Evolutionary conservation across 441 rosid species (phyloP).

Genomic region (Gossypium schwendimanii): DNA sequence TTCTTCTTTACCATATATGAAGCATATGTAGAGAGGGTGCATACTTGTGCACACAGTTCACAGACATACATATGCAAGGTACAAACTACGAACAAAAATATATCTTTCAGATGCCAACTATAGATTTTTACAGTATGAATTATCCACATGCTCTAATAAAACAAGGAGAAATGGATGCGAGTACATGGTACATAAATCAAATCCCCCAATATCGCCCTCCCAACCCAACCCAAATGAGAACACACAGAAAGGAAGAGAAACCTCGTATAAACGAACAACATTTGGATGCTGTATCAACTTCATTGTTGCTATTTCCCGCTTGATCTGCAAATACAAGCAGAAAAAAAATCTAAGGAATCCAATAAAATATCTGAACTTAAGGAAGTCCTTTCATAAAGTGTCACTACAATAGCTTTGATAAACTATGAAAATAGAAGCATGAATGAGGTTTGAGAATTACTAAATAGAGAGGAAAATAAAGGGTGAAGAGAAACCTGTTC

Average conservation of each 20-base stretch:
- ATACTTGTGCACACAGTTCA: not conserved
- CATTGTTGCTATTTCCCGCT: conserved; percentile 82
- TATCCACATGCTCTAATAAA: not conserved
- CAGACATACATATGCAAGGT: not conserved
- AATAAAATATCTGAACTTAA: not conserved
- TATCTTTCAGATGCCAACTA: not conserved
- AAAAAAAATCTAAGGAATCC: conserved; percentile 13
- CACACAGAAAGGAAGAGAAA: conserved; percentile 14
- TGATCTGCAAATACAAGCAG: conserved; percentile 49
- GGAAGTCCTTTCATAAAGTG: not conserved
- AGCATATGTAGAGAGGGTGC: not conserved
- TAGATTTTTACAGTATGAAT: not conserved
- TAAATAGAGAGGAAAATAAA: not conserved
- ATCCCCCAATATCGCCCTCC: not conserved
- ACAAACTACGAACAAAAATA: not conserved
- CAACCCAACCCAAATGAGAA: no score
- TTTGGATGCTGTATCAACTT: conserved; percentile 87
- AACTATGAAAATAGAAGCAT: not conserved
- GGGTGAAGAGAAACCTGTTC: conserved; percentile 59
- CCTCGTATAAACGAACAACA: conserved; percentile 81
- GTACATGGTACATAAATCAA: not conserved
- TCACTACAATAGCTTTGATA: not conserved
- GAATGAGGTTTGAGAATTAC: not conserved
- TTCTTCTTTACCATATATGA: not conserved
- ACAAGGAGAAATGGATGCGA: not conserved